Evolutionary conservation across 176 grass and related monocot genomes (phyloP).

Genomic region (Aegilops tauschii): DNA sequence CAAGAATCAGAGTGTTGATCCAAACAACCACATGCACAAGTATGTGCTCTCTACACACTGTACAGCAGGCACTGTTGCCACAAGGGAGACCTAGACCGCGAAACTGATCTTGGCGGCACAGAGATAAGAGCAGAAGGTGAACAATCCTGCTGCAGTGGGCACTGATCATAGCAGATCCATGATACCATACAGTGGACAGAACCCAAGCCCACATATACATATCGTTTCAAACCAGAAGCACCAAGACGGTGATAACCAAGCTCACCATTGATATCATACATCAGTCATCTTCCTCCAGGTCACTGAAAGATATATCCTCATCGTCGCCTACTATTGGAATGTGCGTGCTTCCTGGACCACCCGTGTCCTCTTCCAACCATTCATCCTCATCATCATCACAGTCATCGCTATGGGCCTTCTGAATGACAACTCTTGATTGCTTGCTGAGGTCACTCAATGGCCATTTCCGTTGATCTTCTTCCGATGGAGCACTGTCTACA

Average conservation of each 20-base stretch:
- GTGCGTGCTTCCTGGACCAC: constrained; percentile 24
- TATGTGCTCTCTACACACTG: not conserved
- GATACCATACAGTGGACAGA: not conserved
- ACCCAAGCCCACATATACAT: not conserved
- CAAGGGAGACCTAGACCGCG: not conserved
- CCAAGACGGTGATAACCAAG: not conserved
- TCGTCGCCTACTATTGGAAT: constrained; percentile 61
- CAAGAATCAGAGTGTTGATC: not conserved
- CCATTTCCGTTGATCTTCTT: constrained; percentile 29
- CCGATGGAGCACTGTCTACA: constrained; percentile 34
- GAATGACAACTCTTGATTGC: constrained; percentile 35
- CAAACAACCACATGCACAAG: not conserved
- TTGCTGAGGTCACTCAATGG: constrained; percentile 23
- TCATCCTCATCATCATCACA: constrained; percentile 52
- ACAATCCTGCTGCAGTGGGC: not conserved
- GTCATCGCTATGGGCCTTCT: constrained; percentile 35
- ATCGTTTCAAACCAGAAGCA: not conserved
- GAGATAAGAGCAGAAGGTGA: not conserved
- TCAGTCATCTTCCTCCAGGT: constrained; percentile 86
- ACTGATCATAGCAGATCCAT: not conserved
- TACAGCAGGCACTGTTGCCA: not conserved
- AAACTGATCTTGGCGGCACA: not conserved
- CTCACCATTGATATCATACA: constrained; percentile 18
- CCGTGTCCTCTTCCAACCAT: constrained; percentile 76
- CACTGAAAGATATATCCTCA: constrained; percentile 85